Conservation (phyloP, 257 asterid species). For the Nicotiana tabacum region DNA sequence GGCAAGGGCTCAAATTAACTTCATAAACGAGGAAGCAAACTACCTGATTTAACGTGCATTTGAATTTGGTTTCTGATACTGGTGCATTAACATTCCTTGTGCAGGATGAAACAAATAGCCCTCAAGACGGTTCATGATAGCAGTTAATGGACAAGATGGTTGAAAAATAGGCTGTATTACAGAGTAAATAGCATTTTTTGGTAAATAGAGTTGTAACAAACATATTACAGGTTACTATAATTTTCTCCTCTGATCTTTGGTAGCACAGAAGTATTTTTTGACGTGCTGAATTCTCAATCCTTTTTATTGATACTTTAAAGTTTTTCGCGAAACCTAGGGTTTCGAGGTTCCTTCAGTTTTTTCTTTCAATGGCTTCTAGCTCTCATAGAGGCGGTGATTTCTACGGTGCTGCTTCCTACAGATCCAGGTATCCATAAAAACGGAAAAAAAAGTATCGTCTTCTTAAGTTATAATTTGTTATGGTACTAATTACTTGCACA, state of each 20-base stretch:
- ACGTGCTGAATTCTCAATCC: not conserved
- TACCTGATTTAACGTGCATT: not conserved
- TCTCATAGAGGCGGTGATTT: conserved; percentile 26
- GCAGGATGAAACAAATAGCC: not conserved
- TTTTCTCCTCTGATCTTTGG: too few species aligned
- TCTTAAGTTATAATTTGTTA: not conserved
- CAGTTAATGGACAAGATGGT: not conserved
- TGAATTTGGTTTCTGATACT: not conserved
- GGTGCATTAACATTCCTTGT: not conserved
- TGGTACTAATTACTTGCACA: not conserved
- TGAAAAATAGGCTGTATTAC: not conserved
- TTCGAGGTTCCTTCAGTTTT: not conserved
- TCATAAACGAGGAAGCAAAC: too few species aligned
- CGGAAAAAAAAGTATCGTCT: too few species aligned
- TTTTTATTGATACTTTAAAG: not conserved
- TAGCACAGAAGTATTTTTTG: too few species aligned
- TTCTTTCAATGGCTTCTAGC: conserved; percentile 9
- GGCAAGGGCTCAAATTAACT: too few species aligned
- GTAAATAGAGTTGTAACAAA: not conserved
- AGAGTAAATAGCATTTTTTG: not conserved
- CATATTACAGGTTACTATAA: not conserved
- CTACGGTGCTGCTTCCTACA: conserved; percentile 47
- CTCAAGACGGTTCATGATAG: not conserved
- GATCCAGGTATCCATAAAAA: conserved; percentile 48
- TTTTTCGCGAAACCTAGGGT: not conserved